These are phyloP conservation scores for Colletotrichum sp. DNA, from an alignment of 2,329 filamentous ascomycete species.

Conservation along the genomic window DNA sequence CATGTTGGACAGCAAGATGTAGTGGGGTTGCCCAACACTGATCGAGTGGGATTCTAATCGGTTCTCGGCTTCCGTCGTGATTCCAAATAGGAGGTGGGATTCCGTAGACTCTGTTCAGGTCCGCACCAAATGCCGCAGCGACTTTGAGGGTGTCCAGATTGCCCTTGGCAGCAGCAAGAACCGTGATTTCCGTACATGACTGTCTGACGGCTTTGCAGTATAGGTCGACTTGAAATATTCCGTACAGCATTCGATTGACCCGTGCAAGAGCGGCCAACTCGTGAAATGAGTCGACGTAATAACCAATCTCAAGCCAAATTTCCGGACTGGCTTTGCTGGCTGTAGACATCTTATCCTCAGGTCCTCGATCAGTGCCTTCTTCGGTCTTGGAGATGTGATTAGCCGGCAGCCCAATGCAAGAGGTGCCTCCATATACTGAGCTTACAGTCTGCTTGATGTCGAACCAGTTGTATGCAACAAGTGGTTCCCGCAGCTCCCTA, in stretches of 20 bases:
- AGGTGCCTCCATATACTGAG: accelerated
- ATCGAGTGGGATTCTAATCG: not conserved
- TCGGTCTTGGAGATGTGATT: accelerated
- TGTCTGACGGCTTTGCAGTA: not conserved
- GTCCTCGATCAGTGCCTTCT: not conserved
- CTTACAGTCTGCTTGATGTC: not conserved
- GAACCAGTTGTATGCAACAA: accelerated
- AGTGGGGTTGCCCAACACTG: not conserved
- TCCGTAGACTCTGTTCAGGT: not conserved
- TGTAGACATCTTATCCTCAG: not conserved
- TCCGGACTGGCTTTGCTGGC: not conserved
- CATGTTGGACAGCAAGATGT: not conserved
- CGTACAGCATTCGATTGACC: not conserved
- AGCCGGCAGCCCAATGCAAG: accelerated
- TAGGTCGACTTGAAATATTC: not conserved
- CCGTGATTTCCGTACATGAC: not conserved
- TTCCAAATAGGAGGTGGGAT: accelerated
- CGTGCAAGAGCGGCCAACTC: not conserved
- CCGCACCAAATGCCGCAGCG: not conserved
- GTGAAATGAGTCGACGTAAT: not conserved
- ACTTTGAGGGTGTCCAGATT: not conserved
- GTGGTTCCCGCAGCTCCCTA: not conserved
- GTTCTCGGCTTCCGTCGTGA: not conserved
- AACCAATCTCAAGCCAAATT: not conserved
- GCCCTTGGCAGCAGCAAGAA: not conserved